These are phyloP conservation scores for Taxawa tesnikishii DNA, from an alignment of 2,329 filamentous ascomycete species.

Conservation along the genomic window DNA sequence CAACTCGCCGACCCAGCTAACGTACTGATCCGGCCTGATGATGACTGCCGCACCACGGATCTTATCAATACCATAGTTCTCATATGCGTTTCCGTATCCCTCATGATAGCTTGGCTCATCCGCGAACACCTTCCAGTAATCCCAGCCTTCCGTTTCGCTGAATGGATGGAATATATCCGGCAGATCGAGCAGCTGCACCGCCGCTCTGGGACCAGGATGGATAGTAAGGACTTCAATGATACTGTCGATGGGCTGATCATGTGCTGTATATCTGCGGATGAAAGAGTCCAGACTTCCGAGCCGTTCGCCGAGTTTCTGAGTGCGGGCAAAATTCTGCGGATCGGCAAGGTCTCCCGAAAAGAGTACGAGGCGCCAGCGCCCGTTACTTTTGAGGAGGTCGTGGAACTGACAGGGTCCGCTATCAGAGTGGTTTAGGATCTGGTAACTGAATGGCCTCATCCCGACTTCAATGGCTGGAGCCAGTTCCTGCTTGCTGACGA, in stretches of 20 bases:
- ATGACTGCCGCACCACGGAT: slow-evolving; percentile 43
- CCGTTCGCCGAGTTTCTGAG: slow-evolving; percentile 35
- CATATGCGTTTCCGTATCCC: slow-evolving; percentile 29
- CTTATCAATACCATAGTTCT: slow-evolving; percentile 45
- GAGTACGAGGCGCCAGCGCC: slow-evolving; percentile 46
- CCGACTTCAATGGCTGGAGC: slow-evolving; percentile 37
- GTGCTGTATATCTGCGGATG: slow-evolving; percentile 19
- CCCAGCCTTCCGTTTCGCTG: slow-evolving; percentile 16
- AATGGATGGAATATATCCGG: slow-evolving; percentile 29
- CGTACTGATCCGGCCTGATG: slow-evolving; percentile 53
- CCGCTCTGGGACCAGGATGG: slow-evolving; percentile 40
- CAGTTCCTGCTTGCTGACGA: slow-evolving; percentile 33
- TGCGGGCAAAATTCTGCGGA: slow-evolving; percentile 28
- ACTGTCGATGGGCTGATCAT: slow-evolving; percentile 21
- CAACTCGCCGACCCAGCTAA: slow-evolving; percentile 31
- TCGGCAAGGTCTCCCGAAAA: slow-evolving; percentile 48
- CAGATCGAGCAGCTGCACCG: slow-evolving; percentile 28
- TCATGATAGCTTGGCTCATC: slow-evolving; percentile 31
- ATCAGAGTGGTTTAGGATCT: slow-evolving; percentile 47
- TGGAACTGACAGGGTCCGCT: slow-evolving; percentile 48
- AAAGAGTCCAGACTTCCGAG: slow-evolving; percentile 17
- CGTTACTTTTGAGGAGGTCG: slow-evolving; percentile 42
- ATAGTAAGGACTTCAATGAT: slow-evolving; percentile 48
- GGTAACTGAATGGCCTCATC: slow-evolving; percentile 46
- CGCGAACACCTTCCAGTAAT: slow-evolving; percentile 25